Percentiles rank a stretch among this genome's conserved stretches.
phyloP scores from a whole-genome alignment of 768 basidiomycete genomes.

The Candolleomyces eurysporus region DNA sequence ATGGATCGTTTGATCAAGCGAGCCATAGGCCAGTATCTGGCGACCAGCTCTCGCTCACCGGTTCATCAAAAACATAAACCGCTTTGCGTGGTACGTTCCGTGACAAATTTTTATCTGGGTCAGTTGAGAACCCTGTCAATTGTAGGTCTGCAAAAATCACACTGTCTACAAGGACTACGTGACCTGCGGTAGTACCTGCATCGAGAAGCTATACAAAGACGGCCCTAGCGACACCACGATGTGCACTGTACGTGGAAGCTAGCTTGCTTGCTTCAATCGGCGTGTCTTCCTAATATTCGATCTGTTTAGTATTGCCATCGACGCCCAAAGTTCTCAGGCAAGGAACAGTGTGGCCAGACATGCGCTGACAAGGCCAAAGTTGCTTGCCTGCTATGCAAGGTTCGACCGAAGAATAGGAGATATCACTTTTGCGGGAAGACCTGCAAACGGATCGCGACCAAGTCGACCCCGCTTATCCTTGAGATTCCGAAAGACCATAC shows the following conservation, averaged over 20 bases:
- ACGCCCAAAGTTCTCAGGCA: conserved; percentile 17
- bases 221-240: conserved; percentile 18
- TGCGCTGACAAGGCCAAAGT: conserved; percentile 21
- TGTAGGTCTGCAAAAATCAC: conserved; percentile 4
- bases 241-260: conserved; percentile 19
- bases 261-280: neutral
- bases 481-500: conserved; percentile 21
- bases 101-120: neutral
- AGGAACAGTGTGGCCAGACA: conserved; percentile 22
- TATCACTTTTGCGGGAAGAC: conserved; percentile 25
- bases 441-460: conserved; percentile 21
- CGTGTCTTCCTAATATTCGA: neutral
- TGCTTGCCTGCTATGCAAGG: conserved; percentile 26
- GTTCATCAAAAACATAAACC: too few relatives aligned
- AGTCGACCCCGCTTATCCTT: conserved; percentile 21
- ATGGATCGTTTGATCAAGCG: too few relatives aligned
- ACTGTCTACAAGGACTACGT: conserved; percentile 16
- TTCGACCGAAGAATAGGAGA: conserved; percentile 20
- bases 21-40: too few relatives aligned
- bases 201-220: conserved; percentile 18
- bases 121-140: neutral
- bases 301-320: conserved; percentile 26
- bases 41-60: too few relatives aligned
- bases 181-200: conserved; percentile 23
- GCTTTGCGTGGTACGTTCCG: neutral